Percentiles rank a stretch among this genome's conserved stretches.
Evolutionary conservation across 2,329 filamentous ascomycete genomes (phyloP).

Genomic region (Aspergillus pseudonomiae): DNA sequence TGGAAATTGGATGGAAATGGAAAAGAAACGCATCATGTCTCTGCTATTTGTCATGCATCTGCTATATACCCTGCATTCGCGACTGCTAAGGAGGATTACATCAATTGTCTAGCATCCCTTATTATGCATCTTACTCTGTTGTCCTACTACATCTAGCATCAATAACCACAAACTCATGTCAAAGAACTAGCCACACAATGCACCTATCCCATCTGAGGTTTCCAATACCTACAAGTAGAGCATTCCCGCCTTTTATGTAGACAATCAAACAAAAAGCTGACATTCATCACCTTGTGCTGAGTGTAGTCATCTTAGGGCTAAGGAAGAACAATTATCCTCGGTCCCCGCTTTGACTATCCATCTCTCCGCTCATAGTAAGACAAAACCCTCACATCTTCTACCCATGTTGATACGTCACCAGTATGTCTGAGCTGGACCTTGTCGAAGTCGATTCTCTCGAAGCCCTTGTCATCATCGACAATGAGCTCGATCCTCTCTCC

Average conservation of each 20-base stretch:
- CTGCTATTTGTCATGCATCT: too few species aligned
- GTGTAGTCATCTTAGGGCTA: background rate
- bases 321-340: constrained; percentile 2
- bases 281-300: background rate
- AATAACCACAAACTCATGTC: too few species aligned
- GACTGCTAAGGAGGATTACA: too few species aligned
- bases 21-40: too few species aligned
- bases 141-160: too few species aligned
- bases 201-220: too few species aligned
- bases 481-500: constrained; percentile 59
- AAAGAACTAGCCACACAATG: too few species aligned
- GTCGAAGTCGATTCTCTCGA: constrained; percentile 52
- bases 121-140: too few species aligned
- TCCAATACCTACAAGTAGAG: background rate
- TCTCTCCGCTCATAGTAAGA: background rate
- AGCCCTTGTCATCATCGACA: constrained; percentile 56
- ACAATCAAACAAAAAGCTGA: background rate
- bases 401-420: background rate
- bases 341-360: background rate
- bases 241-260: background rate
- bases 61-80: too few species aligned
- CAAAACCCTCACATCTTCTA: background rate
- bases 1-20: too few species aligned
- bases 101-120: too few species aligned
- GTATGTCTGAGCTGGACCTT: constrained; percentile 24